Evolutionary conservation across 257 asterid species (phyloP).

Genomic region (Galeopsis tetrahit): DNA sequence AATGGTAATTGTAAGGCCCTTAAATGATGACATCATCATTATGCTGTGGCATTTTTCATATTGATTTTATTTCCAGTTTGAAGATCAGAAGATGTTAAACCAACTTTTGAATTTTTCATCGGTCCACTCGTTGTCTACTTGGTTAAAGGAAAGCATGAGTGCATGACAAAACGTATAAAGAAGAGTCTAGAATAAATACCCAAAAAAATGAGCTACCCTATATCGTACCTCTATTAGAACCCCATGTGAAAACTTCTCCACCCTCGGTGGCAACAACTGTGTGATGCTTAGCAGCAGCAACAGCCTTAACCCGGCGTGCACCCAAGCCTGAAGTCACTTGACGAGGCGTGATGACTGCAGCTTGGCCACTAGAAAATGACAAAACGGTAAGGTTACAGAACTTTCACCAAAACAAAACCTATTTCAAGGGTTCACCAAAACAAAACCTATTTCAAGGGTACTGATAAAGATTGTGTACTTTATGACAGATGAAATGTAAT

Average conservation of each 20-base stretch:
- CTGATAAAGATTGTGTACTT: not conserved
- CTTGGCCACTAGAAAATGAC: slow-evolving; percentile 85
- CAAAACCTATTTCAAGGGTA: not conserved
- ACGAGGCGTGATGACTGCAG: slow-evolving; percentile 98
- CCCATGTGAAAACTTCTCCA: slow-evolving; percentile 99
- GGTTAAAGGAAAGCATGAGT: slow-evolving; percentile 6
- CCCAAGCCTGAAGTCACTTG: slow-evolving; percentile 92
- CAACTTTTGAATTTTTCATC: slow-evolving; percentile 22
- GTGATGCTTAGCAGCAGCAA: slow-evolving; percentile 99
- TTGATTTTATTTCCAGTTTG: slow-evolving; percentile 23
- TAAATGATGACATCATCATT: slow-evolving; percentile 18
- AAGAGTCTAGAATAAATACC: not conserved
- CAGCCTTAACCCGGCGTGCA: slow-evolving; percentile 81
- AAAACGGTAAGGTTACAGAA: slow-evolving; percentile 24
- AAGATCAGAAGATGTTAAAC: slow-evolving; percentile 17
- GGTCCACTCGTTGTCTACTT: slow-evolving; percentile 17
- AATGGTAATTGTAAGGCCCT: slow-evolving; percentile 25
- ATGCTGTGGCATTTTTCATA: slow-evolving; percentile 7
- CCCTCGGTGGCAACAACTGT: slow-evolving; percentile 90
- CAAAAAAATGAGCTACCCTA: not conserved
- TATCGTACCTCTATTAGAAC: slow-evolving; percentile 91
- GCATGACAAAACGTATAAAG: slow-evolving; percentile 12
- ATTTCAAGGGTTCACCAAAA: slow-evolving; percentile 7
- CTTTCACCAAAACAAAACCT: slow-evolving; percentile 7
- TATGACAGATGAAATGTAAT: slow-evolving; percentile 14